Base-by-base conservation (phyloP, 202 grass and related monocot species). In the Cymbopogon flexuosus region DNA sequence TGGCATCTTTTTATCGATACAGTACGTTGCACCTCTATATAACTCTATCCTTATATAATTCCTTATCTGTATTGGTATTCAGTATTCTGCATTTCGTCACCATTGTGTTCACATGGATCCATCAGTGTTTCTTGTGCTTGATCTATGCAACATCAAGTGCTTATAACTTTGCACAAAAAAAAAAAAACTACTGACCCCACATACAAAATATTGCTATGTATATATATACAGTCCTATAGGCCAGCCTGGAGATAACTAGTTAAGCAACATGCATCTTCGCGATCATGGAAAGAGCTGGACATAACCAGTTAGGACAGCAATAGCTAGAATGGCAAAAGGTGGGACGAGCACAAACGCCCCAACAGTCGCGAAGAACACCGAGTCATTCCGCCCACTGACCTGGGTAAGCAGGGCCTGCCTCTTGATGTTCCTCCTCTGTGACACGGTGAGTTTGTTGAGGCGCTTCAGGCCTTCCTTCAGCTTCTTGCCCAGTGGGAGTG, bases 371-470 rank as follows among this genome's bases (percentile, higher is more conserved):
- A 98, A 91, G 88, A 98, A 98, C 63, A 89, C 73, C 0, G 96
- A 98, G 56, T 98, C 90, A 1, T 98, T 95, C 62, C 90, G 66
- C 41, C 77, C 83, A 72, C 78, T 65, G 8, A 90, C 92, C 86
- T 95, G 86, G 70, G 86, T 93, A 33, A 95, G 90, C 72, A 92
- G 39, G 10, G 88, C 84, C 61, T 93, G 96, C 81, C 88, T 86
- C 80, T 91, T 95, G 86, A 95, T 93, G 81, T 98, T 98, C 86
- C 96, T 90, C 76, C 73, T 89, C 81, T 90, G 90, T 8, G 92
- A 88, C 37, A 98, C 62, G 0, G 94, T 97, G 62, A 89, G 62
- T 43, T 42, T 22, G 69, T 84, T 90, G 66, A 93, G 79, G 6
- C 41, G 82, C 75, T 91, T 89, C 23, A 89, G 83, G 61, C 88